phyloP scores from a whole-genome alignment of 306 rosid species.

The Spatholobus suberectus region DNA sequence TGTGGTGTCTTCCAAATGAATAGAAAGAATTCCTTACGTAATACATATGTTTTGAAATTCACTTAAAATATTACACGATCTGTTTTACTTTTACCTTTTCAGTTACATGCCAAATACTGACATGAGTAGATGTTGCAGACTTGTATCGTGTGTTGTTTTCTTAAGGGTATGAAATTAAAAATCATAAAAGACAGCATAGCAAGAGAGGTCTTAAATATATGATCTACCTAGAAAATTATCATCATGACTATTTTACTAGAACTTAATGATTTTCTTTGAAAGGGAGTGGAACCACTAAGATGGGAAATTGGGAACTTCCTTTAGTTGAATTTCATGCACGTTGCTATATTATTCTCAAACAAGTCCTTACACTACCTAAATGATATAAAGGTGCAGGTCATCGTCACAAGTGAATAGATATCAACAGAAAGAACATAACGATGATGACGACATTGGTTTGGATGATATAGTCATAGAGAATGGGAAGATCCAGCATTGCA shows the following conservation, averaged over 20 bases:
- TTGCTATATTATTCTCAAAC: conserved; percentile 14
- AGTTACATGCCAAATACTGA: background rate
- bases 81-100: background rate
- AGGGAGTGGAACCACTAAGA: background rate
- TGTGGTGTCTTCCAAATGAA: conserved; percentile 9
- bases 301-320: conserved; percentile 1
- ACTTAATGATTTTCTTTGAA: background rate
- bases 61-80: background rate
- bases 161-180: background rate
- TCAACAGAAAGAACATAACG: conserved; percentile 41
- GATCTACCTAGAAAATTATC: background rate
- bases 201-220: background rate
- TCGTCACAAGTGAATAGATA: conserved; percentile 34
- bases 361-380: conserved; percentile 16
- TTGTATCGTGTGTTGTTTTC: background rate
- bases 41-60: background rate
- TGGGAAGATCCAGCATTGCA: conserved; percentile 46
- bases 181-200: background rate
- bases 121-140: background rate
- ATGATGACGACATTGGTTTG: conserved; percentile 39
- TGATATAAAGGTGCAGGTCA: conserved; percentile 56
- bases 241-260: background rate
- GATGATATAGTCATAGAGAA: conserved; percentile 57
- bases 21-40: background rate
- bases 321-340: conserved; percentile 19